Evolutionary conservation across 139 green algal species (phyloP), one percentile per base, ranked within the genome.

Genomic region (Micractinium sp.): DNA sequence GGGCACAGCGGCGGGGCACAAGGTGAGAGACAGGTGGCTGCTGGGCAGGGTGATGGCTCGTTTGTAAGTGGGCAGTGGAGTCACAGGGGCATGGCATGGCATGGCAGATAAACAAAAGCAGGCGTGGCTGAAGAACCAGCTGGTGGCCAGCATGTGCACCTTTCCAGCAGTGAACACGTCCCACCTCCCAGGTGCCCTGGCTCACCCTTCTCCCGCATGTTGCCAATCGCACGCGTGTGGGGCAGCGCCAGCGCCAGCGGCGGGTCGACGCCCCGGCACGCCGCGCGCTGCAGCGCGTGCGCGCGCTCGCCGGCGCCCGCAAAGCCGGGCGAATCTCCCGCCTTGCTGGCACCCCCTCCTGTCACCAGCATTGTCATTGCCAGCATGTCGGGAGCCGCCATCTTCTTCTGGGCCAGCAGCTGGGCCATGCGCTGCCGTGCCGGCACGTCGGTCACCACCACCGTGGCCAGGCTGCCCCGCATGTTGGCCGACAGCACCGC

Each of bases 221-320:
- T 74, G 78, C 71, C 61, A 0, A 96, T 76, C 60, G 47, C 76
- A 3, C 86, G 83, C 7, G 94, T 94, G 92, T 97, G 95, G 23
- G 95, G 95, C 89, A 97, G 90, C 22, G 90, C 71, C 86, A 95
- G 41, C 20, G 89, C 75, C 83, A 97, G 92, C 5, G 92, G 85
- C 16, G 85, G 66, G 86, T 97, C 95, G 0, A 74, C 86, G 76
- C 94, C 93, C 0, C 87, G 67, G 87, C 90, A 94, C 0, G 94
- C 95, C 0, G 91, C 92, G 14, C 47, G 85, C 84, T 93, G 36
- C 90, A 97, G 90, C 38, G 74, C 63, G 18, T 86, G 87, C 0
- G 93, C 93, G 0, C 76, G 88, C 23, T 90, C 38, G 41, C 89
- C 81, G 16, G 91, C 85, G 35, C 73, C 60, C 1, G n/a, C 74